These are phyloP conservation scores for Malassezia japonica DNA, from an alignment of 1,284 basidiomycete genomes.

Conservation along the genomic window DNA sequence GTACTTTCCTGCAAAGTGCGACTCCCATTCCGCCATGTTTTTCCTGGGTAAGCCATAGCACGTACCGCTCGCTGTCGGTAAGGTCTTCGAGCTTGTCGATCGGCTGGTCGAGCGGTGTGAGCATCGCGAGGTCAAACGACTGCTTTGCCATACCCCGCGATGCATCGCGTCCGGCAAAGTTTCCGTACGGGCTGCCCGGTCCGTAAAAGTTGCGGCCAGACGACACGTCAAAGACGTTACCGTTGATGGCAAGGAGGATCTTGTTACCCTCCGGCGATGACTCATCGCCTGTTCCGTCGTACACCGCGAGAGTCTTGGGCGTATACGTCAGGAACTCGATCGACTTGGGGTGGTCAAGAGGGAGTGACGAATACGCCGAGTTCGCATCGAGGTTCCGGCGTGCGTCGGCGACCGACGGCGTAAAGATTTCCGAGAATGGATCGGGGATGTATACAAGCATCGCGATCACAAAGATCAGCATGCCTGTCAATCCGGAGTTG, in stretches of 20 bases:
- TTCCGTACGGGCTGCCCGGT: conserved; percentile 87
- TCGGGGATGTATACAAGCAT: conserved; percentile 1
- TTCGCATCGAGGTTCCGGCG: neutral
- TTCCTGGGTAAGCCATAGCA: conserved; percentile 11
- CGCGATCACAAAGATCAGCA: neutral
- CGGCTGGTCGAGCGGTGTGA: conserved; percentile 74
- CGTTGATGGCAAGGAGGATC: conserved; percentile 75
- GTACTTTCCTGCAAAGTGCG: conserved; percentile 42
- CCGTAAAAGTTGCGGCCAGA: conserved; percentile 82
- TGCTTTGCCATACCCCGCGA: conserved; percentile 94
- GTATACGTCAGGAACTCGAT: conserved; percentile 39
- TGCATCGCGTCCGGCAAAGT: conserved; percentile 88
- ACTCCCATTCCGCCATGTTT: conserved; percentile 39
- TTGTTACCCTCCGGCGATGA: conserved; percentile 40
- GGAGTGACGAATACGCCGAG: conserved; percentile 29
- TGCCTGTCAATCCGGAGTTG: neutral
- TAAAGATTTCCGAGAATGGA: neutral
- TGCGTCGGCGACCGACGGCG: conserved; percentile 1
- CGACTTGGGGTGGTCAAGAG: conserved; percentile 28
- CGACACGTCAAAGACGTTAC: conserved; percentile 83
- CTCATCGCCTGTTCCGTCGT: conserved; percentile 31
- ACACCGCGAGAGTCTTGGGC: conserved; percentile 38
- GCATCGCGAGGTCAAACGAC: conserved; percentile 81
- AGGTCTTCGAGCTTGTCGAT: conserved; percentile 73
- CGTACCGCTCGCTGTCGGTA: conserved; percentile 64